These are phyloP conservation scores for Drechslerella dactyloides DNA, from an alignment of 2,329 filamentous ascomycete genomes.

Conservation along the genomic window DNA sequence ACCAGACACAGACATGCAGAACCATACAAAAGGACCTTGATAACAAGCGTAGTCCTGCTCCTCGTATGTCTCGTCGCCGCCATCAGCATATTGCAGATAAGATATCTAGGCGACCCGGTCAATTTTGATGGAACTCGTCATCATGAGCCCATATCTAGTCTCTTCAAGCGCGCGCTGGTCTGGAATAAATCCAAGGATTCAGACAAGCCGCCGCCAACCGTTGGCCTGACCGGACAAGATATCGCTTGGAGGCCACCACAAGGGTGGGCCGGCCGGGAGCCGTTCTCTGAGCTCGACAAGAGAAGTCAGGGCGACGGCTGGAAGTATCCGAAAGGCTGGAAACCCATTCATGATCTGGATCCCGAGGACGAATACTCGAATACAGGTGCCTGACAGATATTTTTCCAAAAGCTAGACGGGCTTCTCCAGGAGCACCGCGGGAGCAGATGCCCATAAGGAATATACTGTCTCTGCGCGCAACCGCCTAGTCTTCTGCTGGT, in stretches of 20 bases:
- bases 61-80: constrained; percentile 15
- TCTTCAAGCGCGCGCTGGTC: constrained; percentile 14
- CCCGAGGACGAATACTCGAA: neutral
- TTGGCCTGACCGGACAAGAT: neutral
- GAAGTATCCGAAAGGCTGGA: constrained; percentile 30
- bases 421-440: too few species aligned
- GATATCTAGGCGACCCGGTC: constrained; percentile 3
- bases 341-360: constrained; percentile 6
- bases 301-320: constrained; percentile 5
- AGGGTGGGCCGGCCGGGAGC: constrained; percentile 17
- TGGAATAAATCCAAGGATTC: neutral
- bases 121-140: neutral
- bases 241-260: constrained; percentile 15
- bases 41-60: constrained; percentile 15
- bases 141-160: neutral
- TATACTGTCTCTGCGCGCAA: too few species aligned
- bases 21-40: constrained; percentile 13
- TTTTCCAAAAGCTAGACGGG: too few species aligned
- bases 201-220: neutral
- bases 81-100: constrained; percentile 25
- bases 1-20: constrained; percentile 13
- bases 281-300: constrained; percentile 1
- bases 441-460: too few species aligned
- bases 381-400: too few species aligned
- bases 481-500: too few species aligned